Conservation (phyloP, 1,284 basidiomycete species). For the Apiotrichum akiyoshidainum region DNA sequence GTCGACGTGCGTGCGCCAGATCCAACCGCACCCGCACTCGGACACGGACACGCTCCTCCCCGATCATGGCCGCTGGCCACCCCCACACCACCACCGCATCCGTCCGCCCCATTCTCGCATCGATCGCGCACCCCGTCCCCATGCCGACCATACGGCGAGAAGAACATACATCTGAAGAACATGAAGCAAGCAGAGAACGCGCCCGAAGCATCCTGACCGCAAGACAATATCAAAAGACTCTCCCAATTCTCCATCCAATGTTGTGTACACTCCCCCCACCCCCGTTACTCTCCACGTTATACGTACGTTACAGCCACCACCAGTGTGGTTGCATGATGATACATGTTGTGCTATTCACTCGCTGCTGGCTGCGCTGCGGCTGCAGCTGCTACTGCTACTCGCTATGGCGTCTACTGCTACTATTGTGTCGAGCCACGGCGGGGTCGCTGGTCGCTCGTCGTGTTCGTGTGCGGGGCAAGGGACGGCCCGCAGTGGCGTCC, state of each 20-base stretch:
- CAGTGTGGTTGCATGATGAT: neutral
- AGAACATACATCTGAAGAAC: neutral
- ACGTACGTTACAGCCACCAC: neutral
- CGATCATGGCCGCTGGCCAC: too few relatives aligned
- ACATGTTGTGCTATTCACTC: slow-evolving; percentile 7
- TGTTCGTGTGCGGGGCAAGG: neutral
- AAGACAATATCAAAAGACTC: too few relatives aligned
- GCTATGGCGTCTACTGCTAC: neutral
- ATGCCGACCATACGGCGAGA: slow-evolving; percentile 3
- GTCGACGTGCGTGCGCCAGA: neutral
- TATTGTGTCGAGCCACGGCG: neutral
- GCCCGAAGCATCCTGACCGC: neutral
- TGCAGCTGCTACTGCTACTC: neutral
- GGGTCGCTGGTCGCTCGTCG: neutral
- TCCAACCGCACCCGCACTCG: too few relatives aligned
- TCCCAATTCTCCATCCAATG: neutral
- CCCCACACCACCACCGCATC: too few relatives aligned
- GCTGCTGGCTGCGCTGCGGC: neutral
- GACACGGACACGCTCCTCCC: too few relatives aligned
- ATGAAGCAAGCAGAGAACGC: neutral
- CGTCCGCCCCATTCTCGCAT: too few relatives aligned
- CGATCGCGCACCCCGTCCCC: neutral
- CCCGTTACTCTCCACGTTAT: neutral
- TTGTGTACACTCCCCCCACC: neutral
- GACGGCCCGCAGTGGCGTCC: neutral